Evolutionary conservation across 257 asterid species (phyloP), one percentile per base, ranked within the genome.

Genomic region (Ilex asprella): DNA sequence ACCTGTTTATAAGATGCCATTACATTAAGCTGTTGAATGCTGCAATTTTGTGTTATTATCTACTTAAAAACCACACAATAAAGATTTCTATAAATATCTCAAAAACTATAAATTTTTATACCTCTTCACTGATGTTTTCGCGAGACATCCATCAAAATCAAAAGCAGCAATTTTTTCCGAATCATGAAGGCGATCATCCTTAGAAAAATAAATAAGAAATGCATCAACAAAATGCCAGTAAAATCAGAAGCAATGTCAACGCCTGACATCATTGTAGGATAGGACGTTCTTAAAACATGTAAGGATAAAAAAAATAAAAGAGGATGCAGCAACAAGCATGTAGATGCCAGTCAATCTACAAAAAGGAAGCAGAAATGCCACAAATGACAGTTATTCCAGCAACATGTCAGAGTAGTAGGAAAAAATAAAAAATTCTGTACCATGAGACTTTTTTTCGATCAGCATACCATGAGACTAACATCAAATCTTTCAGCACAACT

Each of bases 131-230:
- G 86, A 76, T 68, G 97, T 89, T 59, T 83, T 86, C 6, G 89
- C 99, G 60, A 89, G 93, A 68, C 97, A 89, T 67, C 99, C 99
- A 75, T 92, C 99, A 80, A 92, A 92, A 83, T 92, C 98, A 80
- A 92, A 92, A 52, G 98, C 98, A n/a, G 96, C 99, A 68, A 92
- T 89, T 70, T 85, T 89, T 53, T 41, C 58, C 39, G 97, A 92
- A 75, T 84, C 99, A 15, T 59, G 86, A 72, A 86, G 91, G 46
- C 79, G 91, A n/a, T 87, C 94, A 55, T 73, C 97, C 98, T 89
- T 60, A 46, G 27, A 21, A 21, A 21, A 21, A 21, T 21, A 21
- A 21, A 21, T 21, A 67, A 71, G 55, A 56, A 1, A 51, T 49
- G 14, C 8, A 5, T 44, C 2, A 41, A 53, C 5, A 60, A 58